Evolutionary conservation across 345 rosid genomes (phyloP).

Genomic region (Lepidium aucheri): DNA sequence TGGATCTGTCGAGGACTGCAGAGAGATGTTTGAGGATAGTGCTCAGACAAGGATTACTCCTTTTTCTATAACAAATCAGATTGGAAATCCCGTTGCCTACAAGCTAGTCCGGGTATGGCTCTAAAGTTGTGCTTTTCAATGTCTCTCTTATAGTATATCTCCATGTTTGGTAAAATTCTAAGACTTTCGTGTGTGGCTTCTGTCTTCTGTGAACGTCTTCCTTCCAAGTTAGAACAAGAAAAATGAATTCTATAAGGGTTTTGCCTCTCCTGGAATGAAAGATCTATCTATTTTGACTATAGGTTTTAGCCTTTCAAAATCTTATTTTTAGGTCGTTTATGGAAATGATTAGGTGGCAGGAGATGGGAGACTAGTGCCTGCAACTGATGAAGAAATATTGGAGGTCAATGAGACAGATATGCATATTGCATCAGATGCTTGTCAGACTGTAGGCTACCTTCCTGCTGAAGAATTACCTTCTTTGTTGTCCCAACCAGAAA

Average conservation of each 20-base stretch:
- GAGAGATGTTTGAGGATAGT: constrained; percentile 40
- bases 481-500: constrained; percentile 40
- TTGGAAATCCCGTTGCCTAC: constrained; percentile 66
- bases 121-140: not conserved
- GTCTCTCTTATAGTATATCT: not conserved
- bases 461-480: constrained; percentile 36
- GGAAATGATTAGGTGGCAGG: constrained; percentile 53
- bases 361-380: constrained; percentile 90
- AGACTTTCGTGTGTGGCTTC: not conserved
- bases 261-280: not conserved
- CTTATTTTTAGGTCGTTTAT: not conserved
- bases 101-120: constrained; percentile 85
- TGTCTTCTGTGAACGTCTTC: not conserved
- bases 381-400: constrained; percentile 92
- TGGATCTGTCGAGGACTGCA: constrained; percentile 52
- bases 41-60: constrained; percentile 30
- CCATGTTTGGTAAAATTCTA: not conserved
- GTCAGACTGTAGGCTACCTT: constrained; percentile 36
- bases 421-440: constrained; percentile 40
- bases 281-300: not conserved
- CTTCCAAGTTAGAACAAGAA: not conserved
- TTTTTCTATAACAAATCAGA: constrained; percentile 40
- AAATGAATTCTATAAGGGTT: not conserved
- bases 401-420: constrained; percentile 53
- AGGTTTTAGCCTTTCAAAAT: not conserved